Conservation (phyloP, 2,329 filamentous ascomycete species). For the Alternaria angustiovoidea region DNA sequence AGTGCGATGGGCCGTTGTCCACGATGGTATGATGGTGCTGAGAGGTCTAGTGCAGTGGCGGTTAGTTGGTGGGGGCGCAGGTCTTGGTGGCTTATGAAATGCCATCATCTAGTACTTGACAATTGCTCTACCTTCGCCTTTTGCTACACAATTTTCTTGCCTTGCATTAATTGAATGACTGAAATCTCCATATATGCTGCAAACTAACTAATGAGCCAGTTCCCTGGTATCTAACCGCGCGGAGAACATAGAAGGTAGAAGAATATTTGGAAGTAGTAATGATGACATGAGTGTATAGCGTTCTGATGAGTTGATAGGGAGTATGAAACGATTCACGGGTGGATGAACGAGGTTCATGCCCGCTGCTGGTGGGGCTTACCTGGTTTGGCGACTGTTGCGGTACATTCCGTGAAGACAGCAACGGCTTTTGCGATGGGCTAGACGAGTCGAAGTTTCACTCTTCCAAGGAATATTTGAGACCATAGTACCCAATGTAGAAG, state of each 20-base stretch:
- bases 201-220: too few species aligned
- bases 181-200: too few species aligned
- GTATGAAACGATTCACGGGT: too few species aligned
- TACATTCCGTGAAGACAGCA: neutral
- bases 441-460: neutral
- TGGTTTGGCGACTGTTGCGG: too few species aligned
- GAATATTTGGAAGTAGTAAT: too few species aligned
- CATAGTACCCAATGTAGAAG: neutral
- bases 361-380: too few species aligned
- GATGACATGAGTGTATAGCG: too few species aligned
- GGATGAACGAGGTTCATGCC: too few species aligned
- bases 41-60: slow-evolving; percentile 52
- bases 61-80: slow-evolving; percentile 41
- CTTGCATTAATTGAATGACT: neutral
- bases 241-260: too few species aligned
- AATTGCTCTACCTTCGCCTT: neutral
- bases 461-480: neutral
- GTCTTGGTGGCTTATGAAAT: slow-evolving; percentile 10
- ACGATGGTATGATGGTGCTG: slow-evolving; percentile 68
- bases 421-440: neutral
- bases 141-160: neutral
- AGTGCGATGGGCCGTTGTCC: slow-evolving; percentile 69
- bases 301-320: too few species aligned
- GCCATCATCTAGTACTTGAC: neutral
- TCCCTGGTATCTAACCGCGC: too few species aligned